A percentile compares a stretch with the other conserved stretches of the same genome.
phyloP scores from a whole-genome alignment of 495 filamentous ascomycete genomes.

The Aspergillus sclerotiicarbonarius region DNA sequence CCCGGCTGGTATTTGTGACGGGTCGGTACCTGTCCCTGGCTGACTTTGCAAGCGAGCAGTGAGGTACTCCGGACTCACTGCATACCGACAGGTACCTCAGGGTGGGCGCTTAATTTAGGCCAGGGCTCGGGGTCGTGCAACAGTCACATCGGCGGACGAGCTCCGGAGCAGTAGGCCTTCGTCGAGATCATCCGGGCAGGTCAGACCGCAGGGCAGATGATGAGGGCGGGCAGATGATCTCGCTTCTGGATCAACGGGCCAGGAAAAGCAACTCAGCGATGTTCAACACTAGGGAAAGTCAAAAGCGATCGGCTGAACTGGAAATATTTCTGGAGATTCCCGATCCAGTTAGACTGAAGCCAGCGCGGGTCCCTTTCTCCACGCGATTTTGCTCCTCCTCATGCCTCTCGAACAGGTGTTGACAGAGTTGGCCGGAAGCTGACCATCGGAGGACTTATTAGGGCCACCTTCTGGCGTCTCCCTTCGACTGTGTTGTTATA shows the following conservation, averaged over 20 bases:
- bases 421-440: too few species aligned
- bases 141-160: background rate
- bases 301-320: background rate
- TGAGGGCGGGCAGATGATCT: slow-evolving; percentile 3
- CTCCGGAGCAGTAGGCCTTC: background rate
- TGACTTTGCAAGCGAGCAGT: background rate
- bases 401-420: too few species aligned
- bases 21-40: background rate
- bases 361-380: background rate
- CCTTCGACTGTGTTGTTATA: too few species aligned
- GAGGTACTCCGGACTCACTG: background rate
- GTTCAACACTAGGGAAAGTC: background rate
- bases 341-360: background rate
- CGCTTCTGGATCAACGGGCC: background rate
- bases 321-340: background rate
- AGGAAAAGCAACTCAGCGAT: too few species aligned
- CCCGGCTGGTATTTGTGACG: background rate
- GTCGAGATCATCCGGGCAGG: slow-evolving; percentile 2
- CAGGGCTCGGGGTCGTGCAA: background rate
- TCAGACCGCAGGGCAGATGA: slow-evolving; percentile 5
- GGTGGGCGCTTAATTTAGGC: background rate
- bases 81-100: background rate
- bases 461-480: too few species aligned
- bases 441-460: too few species aligned
- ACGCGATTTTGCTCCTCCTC: too few species aligned